These are phyloP conservation scores for Cryptococcus wingfieldii DNA, from an alignment of 1,284 basidiomycete species.

Conservation along the genomic window DNA sequence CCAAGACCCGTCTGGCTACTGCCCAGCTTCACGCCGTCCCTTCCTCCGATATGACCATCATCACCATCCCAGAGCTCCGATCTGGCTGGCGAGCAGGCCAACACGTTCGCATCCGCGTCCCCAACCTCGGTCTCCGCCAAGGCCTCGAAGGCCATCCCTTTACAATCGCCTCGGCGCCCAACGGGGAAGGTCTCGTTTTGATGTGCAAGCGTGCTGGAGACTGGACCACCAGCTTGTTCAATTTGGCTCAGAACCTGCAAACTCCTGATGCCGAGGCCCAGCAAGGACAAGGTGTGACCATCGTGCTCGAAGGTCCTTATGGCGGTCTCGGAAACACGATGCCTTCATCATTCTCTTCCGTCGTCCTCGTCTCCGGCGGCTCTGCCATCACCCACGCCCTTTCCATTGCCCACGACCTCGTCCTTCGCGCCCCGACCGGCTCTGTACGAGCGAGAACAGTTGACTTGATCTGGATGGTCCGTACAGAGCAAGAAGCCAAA, in stretches of 20 bases:
- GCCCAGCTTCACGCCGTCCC: conserved; percentile 40
- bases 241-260: conserved; percentile 14
- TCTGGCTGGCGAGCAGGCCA: conserved; percentile 51
- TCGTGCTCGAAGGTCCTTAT: conserved; percentile 46
- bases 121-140: conserved; percentile 24
- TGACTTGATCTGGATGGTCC: conserved; percentile 49
- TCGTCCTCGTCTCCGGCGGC: conserved; percentile 43
- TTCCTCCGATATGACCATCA: conserved; percentile 35
- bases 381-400: conserved; percentile 43
- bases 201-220: conserved; percentile 43
- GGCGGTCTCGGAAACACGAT: conserved; percentile 44
- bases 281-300: conserved; percentile 5
- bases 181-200: conserved; percentile 40
- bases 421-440: conserved; percentile 32
- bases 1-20: conserved; percentile 38
- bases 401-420: conserved; percentile 37
- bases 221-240: conserved; percentile 41
- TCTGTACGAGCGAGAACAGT: conserved; percentile 36
- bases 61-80: conserved; percentile 39
- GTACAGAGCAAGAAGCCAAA: conserved; percentile 33
- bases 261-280: not conserved
- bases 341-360: conserved; percentile 37
- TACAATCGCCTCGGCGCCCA: conserved; percentile 48
- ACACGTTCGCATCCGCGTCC: conserved; percentile 47
- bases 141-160: conserved; percentile 47